A percentile compares a stretch with the other conserved stretches of the same genome.
phyloP scores from a whole-genome alignment of 2,329 filamentous ascomycete species.

The Podosphaera fusca region DNA sequence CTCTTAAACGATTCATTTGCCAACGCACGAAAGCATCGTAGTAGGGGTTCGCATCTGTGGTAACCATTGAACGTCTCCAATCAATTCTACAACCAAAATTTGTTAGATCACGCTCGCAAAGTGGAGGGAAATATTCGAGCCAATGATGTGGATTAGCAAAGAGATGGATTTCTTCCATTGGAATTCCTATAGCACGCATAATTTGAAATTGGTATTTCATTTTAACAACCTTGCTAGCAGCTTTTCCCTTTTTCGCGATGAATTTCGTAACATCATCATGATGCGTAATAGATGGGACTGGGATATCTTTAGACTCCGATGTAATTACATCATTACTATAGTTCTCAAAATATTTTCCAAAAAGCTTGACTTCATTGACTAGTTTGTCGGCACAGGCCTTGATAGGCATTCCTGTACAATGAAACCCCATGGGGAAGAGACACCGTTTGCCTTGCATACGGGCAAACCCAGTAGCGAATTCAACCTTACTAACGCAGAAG shows the following conservation, averaged over 20 bases:
- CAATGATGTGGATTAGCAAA: conserved; percentile 84
- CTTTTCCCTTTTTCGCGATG: conserved; percentile 78
- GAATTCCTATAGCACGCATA: conserved; percentile 77
- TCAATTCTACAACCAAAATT: conserved; percentile 74
- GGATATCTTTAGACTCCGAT: conserved; percentile 9
- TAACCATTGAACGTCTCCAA: conserved; percentile 82
- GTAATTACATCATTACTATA: conserved; percentile 34
- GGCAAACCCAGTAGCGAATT: conserved; percentile 71
- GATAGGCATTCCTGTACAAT: conserved; percentile 95
- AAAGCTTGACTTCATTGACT: conserved; percentile 66
- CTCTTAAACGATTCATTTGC: conserved; percentile 88
- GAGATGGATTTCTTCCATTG: conserved; percentile 68
- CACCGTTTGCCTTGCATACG: conserved; percentile 76
- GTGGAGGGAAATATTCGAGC: conserved; percentile 78
- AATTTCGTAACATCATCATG: conserved; percentile 84
- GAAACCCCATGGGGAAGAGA: conserved; percentile 81
- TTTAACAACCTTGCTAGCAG: conserved; percentile 69
- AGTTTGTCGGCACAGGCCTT: conserved; percentile 95
- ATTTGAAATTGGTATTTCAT: conserved; percentile 94
- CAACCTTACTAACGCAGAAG: conserved; percentile 80
- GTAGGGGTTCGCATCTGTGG: conserved; percentile 89
- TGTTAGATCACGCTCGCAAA: conserved; percentile 56
- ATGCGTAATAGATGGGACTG: conserved; percentile 36
- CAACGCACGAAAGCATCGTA: conserved; percentile 89
- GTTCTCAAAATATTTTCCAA: conserved; percentile 64